Evolutionary conservation across 345 rosid species (phyloP), one percentile per base, ranked within the genome.

Genomic region (Rhizophora mangle): DNA sequence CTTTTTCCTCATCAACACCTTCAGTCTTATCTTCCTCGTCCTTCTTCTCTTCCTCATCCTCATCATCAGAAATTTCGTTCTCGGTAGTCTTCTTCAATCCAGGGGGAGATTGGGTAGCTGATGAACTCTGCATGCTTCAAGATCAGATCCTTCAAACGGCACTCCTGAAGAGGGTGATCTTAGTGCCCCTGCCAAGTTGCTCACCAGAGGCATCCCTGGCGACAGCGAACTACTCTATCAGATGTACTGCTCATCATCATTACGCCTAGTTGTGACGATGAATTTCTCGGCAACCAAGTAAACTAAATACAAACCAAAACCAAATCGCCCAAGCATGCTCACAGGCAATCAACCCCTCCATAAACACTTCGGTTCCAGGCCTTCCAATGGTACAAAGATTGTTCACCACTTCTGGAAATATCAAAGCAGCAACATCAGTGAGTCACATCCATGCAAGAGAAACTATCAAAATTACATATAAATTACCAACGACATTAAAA

Each of bases 81-180:
- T 92, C 97, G 0, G 86, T 83, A 6, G 96, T 92, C 83, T 89
- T 92, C 87, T 92, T 24, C 97, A 49, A 83, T 76, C 96, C 97
- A 92, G 1, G 89, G 85, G 3, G 93, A 89, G 61, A 92, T 89
- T 0, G 96, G 97, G 70, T 92, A 92, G 76, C 93, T 89, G 16
- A 92, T 92, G 82, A 92, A 89, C 72, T 92, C 97, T n/a, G 97
- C 89, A 73, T 92, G 97, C 87, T 92, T 92, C 88, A 88, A 88
- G 34, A 92, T 72, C 74, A 92, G 75, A 72, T 92, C 97, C 87
- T 92, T 92, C 16, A 92, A 78, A 1, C 96, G 81, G 21, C 97
- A 83, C 81, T 92, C 96, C 81, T 89, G 84, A 60, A 43, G 29
- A 92, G 92, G 0, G 81, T 78, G 10, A 92, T 92, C 85, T 89